Evolutionary conservation across 2,329 filamentous ascomycete genomes (phyloP), one percentile per base, ranked within the genome.

Genomic region (Botrytis galanthina): DNA sequence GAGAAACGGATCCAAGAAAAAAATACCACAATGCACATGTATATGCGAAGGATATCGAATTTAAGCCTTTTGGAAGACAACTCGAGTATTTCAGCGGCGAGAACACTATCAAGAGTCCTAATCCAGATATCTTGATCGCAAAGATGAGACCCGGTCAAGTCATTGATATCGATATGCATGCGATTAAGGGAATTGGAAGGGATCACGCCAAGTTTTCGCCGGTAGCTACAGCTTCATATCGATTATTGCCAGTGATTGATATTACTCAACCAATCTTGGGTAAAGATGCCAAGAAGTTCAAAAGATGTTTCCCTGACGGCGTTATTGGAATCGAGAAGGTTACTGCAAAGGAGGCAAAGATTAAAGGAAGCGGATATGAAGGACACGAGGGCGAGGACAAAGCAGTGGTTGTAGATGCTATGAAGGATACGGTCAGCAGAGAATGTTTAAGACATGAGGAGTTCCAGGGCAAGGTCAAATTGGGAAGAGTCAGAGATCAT

Each of bases 131-230:
- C 75, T 85, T 99, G 73, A 90, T 99, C 81, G 94, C 94, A 75
- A 99, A 99, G 86, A 85, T 99, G 83, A 91, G 96, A 42, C 96
- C 97, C 0, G 93, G 92, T 7, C 97, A 99, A 86, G 89, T 90
- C 78, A 93, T 99, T 79, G 88, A 93, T 80, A 86, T 98, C 75
- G 90, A 93, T 77, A 92, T 97, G 88, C 95, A 98, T 85, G 96
- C 95, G 84, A 91, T 97, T 84, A 97, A 98, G 85, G 96, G 97
- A 75, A 90, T 97, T 77, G 96, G 96, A 66, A 90, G 92, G 76
- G 96, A 99, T 83, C 96, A 99, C 83, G 92, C 96, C 78, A 99
- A 99, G 84, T 99, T 96, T 85, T 97, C 94, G 0, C 96, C 96
- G 64, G 96, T 98, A 51, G 95, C 95, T 4, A 98, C 96, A 1